Evolutionary conservation across 257 asterid genomes (phyloP), one percentile per base, ranked within the genome.

Genomic region (Misopates orontium): DNA sequence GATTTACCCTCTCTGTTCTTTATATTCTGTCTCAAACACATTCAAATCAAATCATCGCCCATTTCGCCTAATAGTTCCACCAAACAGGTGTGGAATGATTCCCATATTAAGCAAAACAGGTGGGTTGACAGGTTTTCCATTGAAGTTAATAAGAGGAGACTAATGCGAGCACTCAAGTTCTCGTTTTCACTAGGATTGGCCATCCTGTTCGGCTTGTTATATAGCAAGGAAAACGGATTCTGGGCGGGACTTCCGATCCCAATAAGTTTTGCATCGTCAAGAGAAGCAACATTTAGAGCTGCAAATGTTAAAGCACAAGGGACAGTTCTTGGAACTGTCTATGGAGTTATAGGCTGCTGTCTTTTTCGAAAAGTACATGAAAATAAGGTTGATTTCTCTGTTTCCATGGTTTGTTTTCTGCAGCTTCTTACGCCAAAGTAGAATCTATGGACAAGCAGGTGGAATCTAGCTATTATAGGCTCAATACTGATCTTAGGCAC

Each of bases 191-290:
- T 91, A 21, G 91, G 94, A 31, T 79, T 83, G 0, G 92, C 96
- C 0, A 79, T 87, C 13, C 71, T 83, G 24, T 79, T 88, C 11
- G 98, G 98, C 1, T 72, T 75, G 58, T 64, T 78, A 0, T 91
- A 84, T 7, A 88, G 94, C 83, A 91, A 79, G 75, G 88, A 77
- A 54, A 73, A 85, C 49, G 95, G 91, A 0, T 74, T 42, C 66
- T 91, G 98, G 98, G 75, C 98, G 0, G 98, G 96, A 10, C 78
- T 91, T 20, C 86, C 96, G 0, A 94, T 91, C 4, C 96, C 96
- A 1, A 72, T 88, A 59, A 84, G 88, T 75, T 74, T 84, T 0
- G 90, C 94, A 1, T 32, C 95, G 2, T 71, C 86, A 23, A 79
- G 96, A 63, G 95, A 86, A 67, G 95, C 95, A 5, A 87, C 96